phyloP scores from a whole-genome alignment of 129 eudicot species.

The Daucus carota region DH1_v3.0 NC_030381.2:30537501-30538000 shows the following conservation, averaged over 20 bases:
- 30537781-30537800: no score
- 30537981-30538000: slow-evolving; percentile 21
- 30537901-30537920: neutral
- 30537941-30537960: slow-evolving; percentile 9
- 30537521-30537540: neutral
- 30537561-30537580: neutral
- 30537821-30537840: no score
- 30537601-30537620: neutral
- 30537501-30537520: neutral
- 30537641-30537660: neutral
- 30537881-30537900: neutral
- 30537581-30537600: neutral
- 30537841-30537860: no score
- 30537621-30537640: neutral
- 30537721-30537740: neutral
- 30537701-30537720: neutral
- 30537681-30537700: neutral
- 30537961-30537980: slow-evolving; percentile 35
- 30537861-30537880: neutral
- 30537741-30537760: no score
- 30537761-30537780: no score
- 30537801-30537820: no score
- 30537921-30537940: neutral
- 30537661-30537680: neutral
- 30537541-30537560: neutral